Evolutionary conservation across 2,329 filamentous ascomycete species (phyloP), one percentile per base, ranked within the genome.

Genomic region (Dactylellina sp.): DNA sequence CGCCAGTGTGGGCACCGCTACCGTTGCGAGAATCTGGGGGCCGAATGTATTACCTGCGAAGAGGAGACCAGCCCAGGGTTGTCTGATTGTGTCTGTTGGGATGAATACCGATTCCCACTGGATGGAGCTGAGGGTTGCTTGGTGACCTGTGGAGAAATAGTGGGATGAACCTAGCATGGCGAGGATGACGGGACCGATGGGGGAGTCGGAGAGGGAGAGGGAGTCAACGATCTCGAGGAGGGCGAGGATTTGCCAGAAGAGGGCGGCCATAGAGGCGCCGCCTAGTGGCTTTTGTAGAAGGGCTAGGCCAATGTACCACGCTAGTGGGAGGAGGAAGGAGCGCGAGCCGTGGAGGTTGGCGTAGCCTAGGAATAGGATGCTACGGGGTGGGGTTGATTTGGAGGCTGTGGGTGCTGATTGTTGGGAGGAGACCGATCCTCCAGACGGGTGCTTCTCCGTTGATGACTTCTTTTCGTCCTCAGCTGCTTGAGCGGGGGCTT

Each of bases 31-130:
- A 71, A 98, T 92, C 80, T 96, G 94, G 0, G 92, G 90, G 7
- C 90, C 93, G 78, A 95, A 97, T 0, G 91, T 93, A 83, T 98
- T 99, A 72, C 96, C 85, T 0, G 88, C 83, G 37, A 99, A 88
- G 22, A 95, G 84, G 1, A 98, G 80, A 0, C 93, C 93, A 0
- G 89, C 91, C 91, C 91, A 97, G 0, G 95, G 95, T 82, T 99
- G 97, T 66, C 87, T 87, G 76, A 99, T 87, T 4, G 87, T 88
- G 70, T 89, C 88, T 6, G 85, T 0, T 94, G 91, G 62, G 77
- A 99, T 91, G 82, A 99, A 99, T 1, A 93, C 94, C 18, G 88
- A 87, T 82, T 99, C 95, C 95, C 95, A 99, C 80, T 99, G 95
- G 79, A 99, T 94, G 76, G 89, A 91, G 77, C 89, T 87, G 22